A percentile compares a stretch with the other conserved stretches of the same genome.
These are phyloP conservation scores for Strigomonas oncopelti DNA, from an alignment of 208 protist species.

Conservation along the genomic window DNA sequence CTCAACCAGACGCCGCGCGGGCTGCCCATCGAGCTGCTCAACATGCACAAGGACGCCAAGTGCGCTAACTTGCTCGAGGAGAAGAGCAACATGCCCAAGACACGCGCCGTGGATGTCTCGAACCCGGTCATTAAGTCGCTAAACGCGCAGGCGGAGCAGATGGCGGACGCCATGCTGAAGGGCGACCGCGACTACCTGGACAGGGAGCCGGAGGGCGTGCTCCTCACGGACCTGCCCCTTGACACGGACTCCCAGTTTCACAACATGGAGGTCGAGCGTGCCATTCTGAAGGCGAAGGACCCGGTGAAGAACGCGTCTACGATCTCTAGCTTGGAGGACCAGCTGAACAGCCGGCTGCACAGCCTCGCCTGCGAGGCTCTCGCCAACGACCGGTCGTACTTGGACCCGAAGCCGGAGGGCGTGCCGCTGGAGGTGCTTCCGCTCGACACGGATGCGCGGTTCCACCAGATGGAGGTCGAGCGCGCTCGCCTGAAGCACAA, in stretches of 20 bases:
- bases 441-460: constrained; percentile 55
- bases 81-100: constrained; percentile 17
- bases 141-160: constrained; percentile 37
- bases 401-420: constrained; percentile 49
- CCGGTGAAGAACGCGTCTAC: constrained; percentile 31
- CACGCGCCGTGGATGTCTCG: constrained; percentile 12
- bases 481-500: constrained; percentile 51
- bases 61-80: constrained; percentile 51
- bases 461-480: constrained; percentile 75
- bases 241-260: constrained; percentile 59
- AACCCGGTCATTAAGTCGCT: constrained; percentile 30
- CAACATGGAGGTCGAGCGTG: constrained; percentile 57
- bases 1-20: constrained; percentile 42
- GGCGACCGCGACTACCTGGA: constrained; percentile 69
- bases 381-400: constrained; percentile 48
- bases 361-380: constrained; percentile 39
- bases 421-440: constrained; percentile 46
- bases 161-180: constrained; percentile 45
- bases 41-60: constrained; percentile 50
- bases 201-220: constrained; percentile 63
- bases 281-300: constrained; percentile 44
- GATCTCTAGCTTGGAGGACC: constrained; percentile 57
- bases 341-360: constrained; percentile 55
- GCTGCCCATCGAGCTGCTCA: constrained; percentile 65
- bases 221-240: constrained; percentile 42